These are phyloP conservation scores for Phyllosticta paracitricarpa DNA, from an alignment of 2,329 filamentous ascomycete genomes.

Conservation along the genomic window DNA sequence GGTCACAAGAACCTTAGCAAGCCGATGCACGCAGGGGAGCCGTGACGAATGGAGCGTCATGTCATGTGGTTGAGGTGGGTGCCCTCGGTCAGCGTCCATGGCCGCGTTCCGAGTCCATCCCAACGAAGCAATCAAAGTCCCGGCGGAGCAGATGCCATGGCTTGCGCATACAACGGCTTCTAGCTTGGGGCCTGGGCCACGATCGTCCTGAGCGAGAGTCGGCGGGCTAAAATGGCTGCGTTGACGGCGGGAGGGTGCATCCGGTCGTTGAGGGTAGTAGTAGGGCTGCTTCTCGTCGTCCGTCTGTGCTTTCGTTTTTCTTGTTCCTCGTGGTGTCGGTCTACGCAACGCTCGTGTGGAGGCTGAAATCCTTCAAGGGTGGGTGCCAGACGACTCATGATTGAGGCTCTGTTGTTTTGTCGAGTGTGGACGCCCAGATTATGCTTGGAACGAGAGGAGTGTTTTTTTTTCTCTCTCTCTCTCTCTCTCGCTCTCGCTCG, in stretches of 20 bases:
- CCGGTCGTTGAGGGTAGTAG: neutral
- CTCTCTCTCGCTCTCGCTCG: no score
- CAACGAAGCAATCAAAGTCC: neutral
- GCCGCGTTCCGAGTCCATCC: neutral
- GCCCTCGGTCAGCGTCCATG: neutral
- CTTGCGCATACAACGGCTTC: conserved; percentile 4
- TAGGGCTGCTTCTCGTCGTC: conserved; percentile 3
- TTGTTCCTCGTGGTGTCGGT: no score
- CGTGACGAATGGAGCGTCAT: neutral
- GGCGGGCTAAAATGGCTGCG: neutral
- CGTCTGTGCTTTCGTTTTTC: neutral
- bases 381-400: neutral
- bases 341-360: conserved; percentile 2
- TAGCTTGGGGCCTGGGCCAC: neutral
- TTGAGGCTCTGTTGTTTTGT: neutral
- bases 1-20: neutral
- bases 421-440: neutral
- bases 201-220: neutral
- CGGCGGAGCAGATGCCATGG: neutral
- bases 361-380: conserved; percentile 1
- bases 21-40: neutral
- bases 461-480: neutral
- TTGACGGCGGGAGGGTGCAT: conserved; percentile 1
- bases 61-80: neutral
- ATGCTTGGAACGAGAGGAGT: neutral